Evolutionary conservation across 345 rosid genomes (phyloP).

Genomic region (Corchorus olitorius): DNA sequence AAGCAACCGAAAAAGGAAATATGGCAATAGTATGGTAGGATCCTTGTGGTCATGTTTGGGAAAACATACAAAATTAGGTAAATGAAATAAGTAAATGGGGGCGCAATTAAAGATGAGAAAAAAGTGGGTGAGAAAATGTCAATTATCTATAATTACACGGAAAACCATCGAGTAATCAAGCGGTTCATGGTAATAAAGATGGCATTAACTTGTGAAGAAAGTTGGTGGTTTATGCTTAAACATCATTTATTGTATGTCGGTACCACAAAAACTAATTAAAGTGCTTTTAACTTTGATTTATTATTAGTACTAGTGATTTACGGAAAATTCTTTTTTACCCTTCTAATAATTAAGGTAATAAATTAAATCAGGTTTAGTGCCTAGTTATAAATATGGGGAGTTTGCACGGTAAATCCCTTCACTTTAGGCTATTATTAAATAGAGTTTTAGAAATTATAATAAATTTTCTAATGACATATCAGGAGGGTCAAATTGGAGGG

Average conservation of each 20-base stretch:
- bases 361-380: no score
- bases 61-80: neutral
- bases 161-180: slow-evolving; percentile 3
- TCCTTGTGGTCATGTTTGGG: neutral
- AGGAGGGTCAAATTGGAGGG: no score
- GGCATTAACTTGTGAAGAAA: slow-evolving; percentile 21
- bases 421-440: no score
- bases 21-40: neutral
- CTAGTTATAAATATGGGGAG: no score
- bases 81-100: neutral
- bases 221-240: slow-evolving; percentile 30
- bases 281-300: slow-evolving; percentile 4
- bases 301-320: neutral
- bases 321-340: no score
- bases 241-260: slow-evolving; percentile 54
- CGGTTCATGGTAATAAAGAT: slow-evolving; percentile 12
- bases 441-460: no score
- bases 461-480: no score
- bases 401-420: no score
- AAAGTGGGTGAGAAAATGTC: slow-evolving; percentile 18
- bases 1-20: neutral
- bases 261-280: neutral
- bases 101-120: neutral
- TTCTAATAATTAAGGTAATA: no score
- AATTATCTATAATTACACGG: slow-evolving; percentile 22